A percentile compares a stretch with the other conserved stretches of the same genome.
Evolutionary conservation across 2,329 filamentous ascomycete species (phyloP).

Genomic region (Cordyceps pruinosa): DNA sequence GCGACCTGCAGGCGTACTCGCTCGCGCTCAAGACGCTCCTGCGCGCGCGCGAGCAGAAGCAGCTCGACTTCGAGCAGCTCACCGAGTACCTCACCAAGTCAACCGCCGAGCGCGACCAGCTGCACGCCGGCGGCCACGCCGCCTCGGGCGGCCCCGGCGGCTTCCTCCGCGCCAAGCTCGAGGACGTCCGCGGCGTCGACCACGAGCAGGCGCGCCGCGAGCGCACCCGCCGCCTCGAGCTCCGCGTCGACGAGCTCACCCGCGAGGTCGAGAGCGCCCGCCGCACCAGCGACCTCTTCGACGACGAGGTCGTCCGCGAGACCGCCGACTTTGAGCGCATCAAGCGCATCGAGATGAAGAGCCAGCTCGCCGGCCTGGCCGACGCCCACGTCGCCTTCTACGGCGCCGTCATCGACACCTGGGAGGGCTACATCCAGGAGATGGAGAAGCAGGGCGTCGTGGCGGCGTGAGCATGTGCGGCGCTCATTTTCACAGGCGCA

Average conservation of each 20-base stretch:
- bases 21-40: conserved; percentile 79
- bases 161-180: conserved; percentile 89
- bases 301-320: conserved; percentile 91
- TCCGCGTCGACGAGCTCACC: conserved; percentile 87
- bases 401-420: conserved; percentile 67
- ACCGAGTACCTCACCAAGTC: conserved; percentile 94
- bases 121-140: conserved; percentile 58
- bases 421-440: conserved; percentile 84
- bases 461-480: conserved; percentile 7
- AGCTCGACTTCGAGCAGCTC: conserved; percentile 92
- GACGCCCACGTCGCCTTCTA: conserved; percentile 87
- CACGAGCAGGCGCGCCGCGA: conserved; percentile 88
- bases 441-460: conserved; percentile 62
- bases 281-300: conserved; percentile 83
- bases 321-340: conserved; percentile 93
- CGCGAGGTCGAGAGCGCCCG: conserved; percentile 83
- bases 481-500: background rate
- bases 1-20: conserved; percentile 95
- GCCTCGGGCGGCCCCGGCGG: conserved; percentile 68
- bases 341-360: conserved; percentile 87
- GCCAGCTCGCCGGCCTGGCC: conserved; percentile 75
- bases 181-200: conserved; percentile 93
- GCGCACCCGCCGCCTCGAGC: conserved; percentile 79
- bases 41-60: conserved; percentile 92
- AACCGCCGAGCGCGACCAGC: conserved; percentile 74